These are phyloP conservation scores for Phyllosticta citrichinensis DNA, from an alignment of 2,329 filamentous ascomycete species.

Conservation along the genomic window DNA sequence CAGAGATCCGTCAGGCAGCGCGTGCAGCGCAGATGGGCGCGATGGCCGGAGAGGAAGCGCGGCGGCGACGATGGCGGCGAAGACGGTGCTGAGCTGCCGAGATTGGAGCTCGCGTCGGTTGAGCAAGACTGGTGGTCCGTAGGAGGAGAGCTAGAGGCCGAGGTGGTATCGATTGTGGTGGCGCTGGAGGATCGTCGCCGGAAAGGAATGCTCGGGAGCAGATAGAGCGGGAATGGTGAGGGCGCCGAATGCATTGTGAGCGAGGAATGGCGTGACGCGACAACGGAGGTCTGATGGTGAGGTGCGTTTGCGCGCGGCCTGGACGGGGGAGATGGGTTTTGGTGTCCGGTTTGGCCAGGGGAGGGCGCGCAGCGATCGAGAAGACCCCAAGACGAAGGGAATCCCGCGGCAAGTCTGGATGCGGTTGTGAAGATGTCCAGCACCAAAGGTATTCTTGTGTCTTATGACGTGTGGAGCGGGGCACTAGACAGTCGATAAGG, in stretches of 20 bases:
- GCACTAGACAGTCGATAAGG: not conserved
- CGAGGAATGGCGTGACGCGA: not conserved
- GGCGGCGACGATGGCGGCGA: conserved; percentile 11
- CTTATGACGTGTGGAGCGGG: not conserved
- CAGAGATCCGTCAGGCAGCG: conserved; percentile 51
- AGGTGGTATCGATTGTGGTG: conserved; percentile 18
- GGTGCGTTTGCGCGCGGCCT: not conserved
- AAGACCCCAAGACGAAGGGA: not conserved
- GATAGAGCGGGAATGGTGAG: conserved; percentile 26
- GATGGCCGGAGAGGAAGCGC: conserved; percentile 18
- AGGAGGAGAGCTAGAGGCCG: conserved; percentile 15
- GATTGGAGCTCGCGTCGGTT: not conserved
- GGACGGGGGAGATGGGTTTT: not conserved
- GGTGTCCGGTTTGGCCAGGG: not conserved
- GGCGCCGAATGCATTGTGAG: conserved; percentile 7
- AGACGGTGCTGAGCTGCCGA: not conserved
- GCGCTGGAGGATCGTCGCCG: conserved; percentile 34
- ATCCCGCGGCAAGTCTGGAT: not conserved
- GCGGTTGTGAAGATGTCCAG: not conserved
- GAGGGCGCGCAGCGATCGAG: not conserved
- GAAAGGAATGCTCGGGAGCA: conserved; percentile 24
- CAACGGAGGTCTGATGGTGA: not conserved
- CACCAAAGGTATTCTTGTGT: not conserved
- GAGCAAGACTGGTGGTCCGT: not conserved
- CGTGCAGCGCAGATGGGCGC: conserved; percentile 41